These are phyloP conservation scores for Rhipidocladum racemiflorum DNA, from an alignment of 176 grass and related monocot species.

Conservation along the genomic window DNA sequence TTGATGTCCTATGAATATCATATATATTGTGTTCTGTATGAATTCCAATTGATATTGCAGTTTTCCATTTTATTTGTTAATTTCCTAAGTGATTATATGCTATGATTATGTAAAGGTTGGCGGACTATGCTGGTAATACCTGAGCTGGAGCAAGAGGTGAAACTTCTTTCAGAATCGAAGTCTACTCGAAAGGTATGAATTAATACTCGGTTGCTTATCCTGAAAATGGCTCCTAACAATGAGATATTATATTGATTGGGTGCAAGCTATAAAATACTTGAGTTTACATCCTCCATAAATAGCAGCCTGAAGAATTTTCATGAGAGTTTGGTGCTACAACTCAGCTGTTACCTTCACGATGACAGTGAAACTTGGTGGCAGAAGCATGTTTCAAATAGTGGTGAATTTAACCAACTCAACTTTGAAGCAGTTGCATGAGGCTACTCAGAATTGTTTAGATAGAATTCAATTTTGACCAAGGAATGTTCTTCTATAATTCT, in stretches of 20 bases:
- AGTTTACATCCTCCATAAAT: neutral
- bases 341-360: neutral
- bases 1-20: neutral
- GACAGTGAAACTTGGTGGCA: neutral
- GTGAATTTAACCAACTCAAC: neutral
- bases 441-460: neutral
- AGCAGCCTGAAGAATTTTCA: neutral
- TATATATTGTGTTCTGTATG: neutral
- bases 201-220: neutral
- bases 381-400: neutral
- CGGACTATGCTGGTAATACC: conserved; percentile 99
- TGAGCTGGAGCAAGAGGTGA: conserved; percentile 84
- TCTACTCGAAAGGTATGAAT: conserved; percentile 67
- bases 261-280: neutral
- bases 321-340: neutral
- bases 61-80: conserved; percentile 23
- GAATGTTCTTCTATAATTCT: neutral
- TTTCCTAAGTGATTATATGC: conserved; percentile 18
- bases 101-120: conserved; percentile 62
- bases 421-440: neutral
- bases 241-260: neutral
- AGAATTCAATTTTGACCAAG: neutral
- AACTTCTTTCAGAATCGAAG: conserved; percentile 68
- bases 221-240: conserved; percentile 5
- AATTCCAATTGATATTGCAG: neutral